Base-by-base conservation (phyloP, 1,139 yeast genomes). In the Geotrichum fermentans region DNA sequence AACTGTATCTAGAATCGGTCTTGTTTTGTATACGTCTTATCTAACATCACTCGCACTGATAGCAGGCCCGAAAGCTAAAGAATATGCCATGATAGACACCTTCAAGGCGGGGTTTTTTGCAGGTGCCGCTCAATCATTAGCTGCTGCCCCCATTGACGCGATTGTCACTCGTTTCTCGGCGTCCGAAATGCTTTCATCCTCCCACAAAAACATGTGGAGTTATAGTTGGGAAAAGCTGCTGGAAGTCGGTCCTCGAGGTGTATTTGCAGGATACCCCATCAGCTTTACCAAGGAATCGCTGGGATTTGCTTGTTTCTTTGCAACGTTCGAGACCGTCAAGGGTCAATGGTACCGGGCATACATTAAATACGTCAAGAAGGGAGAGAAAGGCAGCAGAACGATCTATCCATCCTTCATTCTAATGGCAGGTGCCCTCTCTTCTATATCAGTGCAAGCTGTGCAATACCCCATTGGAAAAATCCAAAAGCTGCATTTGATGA, bases 61-160 rank as follows among this genome's bases (percentile, higher is more conserved):
- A 17, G 33, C 53, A 48, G 36, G 47, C 43, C 29, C 51, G 40
- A 26, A 49, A 8, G 28, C 42, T 14, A 30, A 30, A 17, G 34
- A 40, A 20, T 55, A 55, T 40, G 14, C 53, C 14, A 69, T 75
- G 7, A 56, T 61, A 51, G 89, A 84, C 60, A 80, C 94, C 0
- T 79, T 88, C 70, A 67, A 78, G 48, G 88, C 96, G 0, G 97
- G 97, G 0, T 80, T 82, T 52, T 58, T 86, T 0, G 97, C 97
- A 0, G 97, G 97, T 0, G 79, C 82, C 0, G 79, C 81, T 13
- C 96, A 92, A 59, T 84, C 95, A 16, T 68, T 87, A n/a, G 92
- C 89, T 1, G 96, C 96, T 1, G 95, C 97, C 1, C 97, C 97
- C 0, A 76, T 90, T 2, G 97, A 90, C 66, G 96, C 97, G 7